These are phyloP conservation scores for Cairneyella variabilis DNA, from an alignment of 495 filamentous ascomycete species.

Conservation along the genomic window DNA sequence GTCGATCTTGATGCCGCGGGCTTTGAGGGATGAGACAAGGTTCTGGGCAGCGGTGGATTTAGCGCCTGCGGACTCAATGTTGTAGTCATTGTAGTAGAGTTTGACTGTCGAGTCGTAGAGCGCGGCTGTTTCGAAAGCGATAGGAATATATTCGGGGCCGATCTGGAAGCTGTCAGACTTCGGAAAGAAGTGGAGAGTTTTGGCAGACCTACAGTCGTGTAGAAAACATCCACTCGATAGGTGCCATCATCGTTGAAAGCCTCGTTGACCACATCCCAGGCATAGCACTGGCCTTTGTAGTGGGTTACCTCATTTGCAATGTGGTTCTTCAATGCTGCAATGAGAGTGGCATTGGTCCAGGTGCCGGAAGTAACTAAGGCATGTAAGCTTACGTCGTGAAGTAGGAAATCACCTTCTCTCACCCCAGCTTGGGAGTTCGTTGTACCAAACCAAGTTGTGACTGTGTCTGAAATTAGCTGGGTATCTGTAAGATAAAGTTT, in stretches of 20 bases:
- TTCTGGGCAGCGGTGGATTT: conserved; percentile 40
- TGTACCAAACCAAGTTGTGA: conserved; percentile 60
- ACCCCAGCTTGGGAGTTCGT: conserved; percentile 57
- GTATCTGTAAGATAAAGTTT: background rate
- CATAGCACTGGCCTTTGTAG: conserved; percentile 49
- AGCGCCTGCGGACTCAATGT: conserved; percentile 52
- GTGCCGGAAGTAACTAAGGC: conserved; percentile 46
- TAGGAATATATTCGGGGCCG: conserved; percentile 53
- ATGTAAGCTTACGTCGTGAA: conserved; percentile 7
- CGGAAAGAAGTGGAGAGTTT: background rate
- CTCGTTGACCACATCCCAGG: conserved; percentile 65
- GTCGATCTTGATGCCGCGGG: conserved; percentile 55
- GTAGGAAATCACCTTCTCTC: conserved; percentile 6
- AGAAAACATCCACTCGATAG: conserved; percentile 53
- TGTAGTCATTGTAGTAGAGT: conserved; percentile 70
- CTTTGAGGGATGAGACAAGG: conserved; percentile 51
- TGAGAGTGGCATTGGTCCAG: conserved; percentile 53
- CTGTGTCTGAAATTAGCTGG: conserved; percentile 14
- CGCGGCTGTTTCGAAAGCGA: conserved; percentile 49
- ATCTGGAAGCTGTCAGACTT: conserved; percentile 24
- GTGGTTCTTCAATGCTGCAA: conserved; percentile 47
- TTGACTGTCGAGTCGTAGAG: conserved; percentile 53
- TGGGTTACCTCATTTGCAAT: conserved; percentile 49
- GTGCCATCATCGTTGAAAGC: conserved; percentile 64
- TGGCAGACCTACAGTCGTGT: conserved; percentile 33